These are phyloP conservation scores for Teunomyces tritomae DNA, from an alignment of 805 yeast genomes.

Conservation along the genomic window DNA sequence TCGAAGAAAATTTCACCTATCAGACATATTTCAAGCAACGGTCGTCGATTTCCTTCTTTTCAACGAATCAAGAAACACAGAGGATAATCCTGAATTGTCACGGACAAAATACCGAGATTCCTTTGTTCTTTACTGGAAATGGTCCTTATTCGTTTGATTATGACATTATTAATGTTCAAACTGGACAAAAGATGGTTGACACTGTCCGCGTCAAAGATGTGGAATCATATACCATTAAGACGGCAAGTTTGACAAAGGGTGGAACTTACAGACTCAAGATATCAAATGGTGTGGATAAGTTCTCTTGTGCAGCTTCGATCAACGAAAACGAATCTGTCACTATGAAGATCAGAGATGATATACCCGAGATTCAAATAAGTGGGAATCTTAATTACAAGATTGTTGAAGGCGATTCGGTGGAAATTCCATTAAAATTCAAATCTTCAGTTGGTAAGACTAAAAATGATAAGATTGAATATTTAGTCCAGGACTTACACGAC, in stretches of 20 bases:
- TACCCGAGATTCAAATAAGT: constrained; percentile 47
- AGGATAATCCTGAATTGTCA: constrained; percentile 27
- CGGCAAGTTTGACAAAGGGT: constrained; percentile 59
- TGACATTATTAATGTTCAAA: constrained; percentile 52
- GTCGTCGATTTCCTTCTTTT: constrained; percentile 44
- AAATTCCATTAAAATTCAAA: constrained; percentile 51
- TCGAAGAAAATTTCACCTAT: constrained; percentile 49
- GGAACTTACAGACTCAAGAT: constrained; percentile 71
- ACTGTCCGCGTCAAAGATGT: constrained; percentile 33
- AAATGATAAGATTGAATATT: constrained; percentile 34
- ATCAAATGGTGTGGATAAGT: constrained; percentile 66
- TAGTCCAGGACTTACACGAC: constrained; percentile 20
- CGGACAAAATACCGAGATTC: constrained; percentile 35
- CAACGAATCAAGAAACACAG: constrained; percentile 9
- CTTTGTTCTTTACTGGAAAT: constrained; percentile 69
- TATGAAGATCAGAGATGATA: constrained; percentile 66
- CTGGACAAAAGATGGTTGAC: constrained; percentile 17
- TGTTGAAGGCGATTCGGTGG: constrained; percentile 59
- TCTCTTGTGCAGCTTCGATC: constrained; percentile 73
- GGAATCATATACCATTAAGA: constrained; percentile 40
- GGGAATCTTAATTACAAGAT: constrained; percentile 24
- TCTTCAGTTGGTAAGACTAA: constrained; percentile 29
- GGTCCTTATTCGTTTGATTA: constrained; percentile 74
- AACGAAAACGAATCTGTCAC: constrained; percentile 52
- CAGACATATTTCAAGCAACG: constrained; percentile 69